Percentiles rank a stretch among this genome's conserved stretches.
Conservation (phyloP, 352 stramenopile genomes). For the Phytopythium kandeliae region DNA sequence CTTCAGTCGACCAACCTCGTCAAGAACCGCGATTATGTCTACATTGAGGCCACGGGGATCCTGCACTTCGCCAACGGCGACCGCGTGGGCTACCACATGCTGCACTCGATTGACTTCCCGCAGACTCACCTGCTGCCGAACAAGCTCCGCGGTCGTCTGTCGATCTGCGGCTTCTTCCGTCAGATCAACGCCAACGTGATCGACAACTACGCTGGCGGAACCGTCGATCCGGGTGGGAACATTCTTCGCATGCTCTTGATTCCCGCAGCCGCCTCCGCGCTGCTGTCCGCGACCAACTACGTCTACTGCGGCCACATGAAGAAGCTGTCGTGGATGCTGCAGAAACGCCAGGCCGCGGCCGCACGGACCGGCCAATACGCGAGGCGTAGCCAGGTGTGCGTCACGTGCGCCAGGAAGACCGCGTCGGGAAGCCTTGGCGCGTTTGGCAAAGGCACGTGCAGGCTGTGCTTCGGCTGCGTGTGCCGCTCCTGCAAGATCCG, state of each 20-base stretch:
- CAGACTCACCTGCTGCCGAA: slow-evolving; percentile 23
- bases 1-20: slow-evolving; percentile 24
- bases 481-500: slow-evolving; percentile 25
- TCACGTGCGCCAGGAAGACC: slow-evolving; percentile 17
- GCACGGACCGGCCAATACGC: too few relatives aligned
- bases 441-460: too few relatives aligned
- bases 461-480: slow-evolving; percentile 25
- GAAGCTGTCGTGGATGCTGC: slow-evolving; percentile 29
- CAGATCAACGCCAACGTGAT: slow-evolving; percentile 24
- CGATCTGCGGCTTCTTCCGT: slow-evolving; percentile 33
- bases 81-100: slow-evolving; percentile 45
- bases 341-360: too few relatives aligned
- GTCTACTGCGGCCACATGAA: slow-evolving; percentile 26
- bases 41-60: slow-evolving; percentile 42
- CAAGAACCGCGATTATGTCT: slow-evolving; percentile 52
- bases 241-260: slow-evolving; percentile 22
- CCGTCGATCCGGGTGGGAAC: slow-evolving; percentile 26
- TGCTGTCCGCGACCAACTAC: slow-evolving; percentile 20
- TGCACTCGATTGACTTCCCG: slow-evolving; percentile 45
- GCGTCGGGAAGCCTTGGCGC: slow-evolving; percentile 9
- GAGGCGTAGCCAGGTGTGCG: slow-evolving; percentile 12
- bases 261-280: slow-evolving; percentile 13
- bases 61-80: slow-evolving; percentile 27
- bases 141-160: slow-evolving; percentile 22
- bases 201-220: slow-evolving; percentile 26